phyloP scores from a whole-genome alignment of 2,329 filamentous ascomycete species.

The Diaporthe helianthi region DNA sequence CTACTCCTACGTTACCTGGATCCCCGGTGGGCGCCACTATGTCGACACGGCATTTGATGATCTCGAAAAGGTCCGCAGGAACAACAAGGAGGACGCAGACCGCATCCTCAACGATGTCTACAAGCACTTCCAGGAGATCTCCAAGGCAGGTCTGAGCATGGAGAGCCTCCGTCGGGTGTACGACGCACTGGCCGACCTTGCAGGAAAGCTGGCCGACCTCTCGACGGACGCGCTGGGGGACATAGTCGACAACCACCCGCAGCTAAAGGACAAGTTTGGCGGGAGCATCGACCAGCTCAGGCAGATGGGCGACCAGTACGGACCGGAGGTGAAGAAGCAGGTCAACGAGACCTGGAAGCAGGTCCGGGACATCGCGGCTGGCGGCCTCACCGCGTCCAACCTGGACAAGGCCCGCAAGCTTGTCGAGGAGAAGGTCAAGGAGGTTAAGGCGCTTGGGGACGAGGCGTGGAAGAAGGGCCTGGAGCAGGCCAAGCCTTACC shows the following conservation, averaged over 20 bases:
- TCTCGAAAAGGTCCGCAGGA: conserved; percentile 70
- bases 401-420: conserved; percentile 65
- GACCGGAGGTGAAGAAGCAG: conserved; percentile 79
- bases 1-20: conserved; percentile 73
- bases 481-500: conserved; percentile 73
- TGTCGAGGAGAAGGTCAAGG: conserved; percentile 72
- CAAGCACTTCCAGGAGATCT: conserved; percentile 67
- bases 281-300: conserved; percentile 73
- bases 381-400: conserved; percentile 62
- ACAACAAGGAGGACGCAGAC: conserved; percentile 75
- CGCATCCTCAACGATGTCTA: conserved; percentile 72
- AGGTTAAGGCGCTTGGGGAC: conserved; percentile 72
- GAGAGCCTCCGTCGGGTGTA: conserved; percentile 68
- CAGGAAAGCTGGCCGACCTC: conserved; percentile 65
- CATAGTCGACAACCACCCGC: conserved; percentile 75
- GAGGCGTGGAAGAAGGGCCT: conserved; percentile 75
- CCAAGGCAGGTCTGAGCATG: conserved; percentile 65
- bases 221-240: conserved; percentile 68
- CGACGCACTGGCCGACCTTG: conserved; percentile 67
- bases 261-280: conserved; percentile 75
- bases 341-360: conserved; percentile 75
- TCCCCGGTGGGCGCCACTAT: conserved; percentile 73
- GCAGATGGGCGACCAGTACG: conserved; percentile 72
- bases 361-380: conserved; percentile 67
- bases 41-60: conserved; percentile 75